Evolutionary conservation across 2,329 filamentous ascomycete genomes (phyloP).

Genomic region (Paramyrothecium sp.): DNA sequence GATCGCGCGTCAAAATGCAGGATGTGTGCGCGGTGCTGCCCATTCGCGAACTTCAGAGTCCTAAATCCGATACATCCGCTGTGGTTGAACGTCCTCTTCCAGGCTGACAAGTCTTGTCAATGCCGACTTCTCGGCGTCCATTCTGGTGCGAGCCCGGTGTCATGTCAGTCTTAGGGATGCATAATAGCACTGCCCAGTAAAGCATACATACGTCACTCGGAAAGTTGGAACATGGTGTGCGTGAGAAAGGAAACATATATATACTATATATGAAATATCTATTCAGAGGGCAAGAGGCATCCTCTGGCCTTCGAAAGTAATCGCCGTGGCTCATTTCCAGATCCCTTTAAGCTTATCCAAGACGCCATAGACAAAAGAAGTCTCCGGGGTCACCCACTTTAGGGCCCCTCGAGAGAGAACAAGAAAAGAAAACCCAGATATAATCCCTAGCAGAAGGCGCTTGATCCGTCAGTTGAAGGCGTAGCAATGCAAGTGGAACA

Average conservation of each 20-base stretch:
- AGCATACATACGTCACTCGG: too few relatives aligned
- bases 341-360: not conserved
- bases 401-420: too few relatives aligned
- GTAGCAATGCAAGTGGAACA: not conserved
- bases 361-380: not conserved
- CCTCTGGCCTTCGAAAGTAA: not conserved
- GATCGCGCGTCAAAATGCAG: not conserved
- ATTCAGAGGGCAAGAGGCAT: not conserved
- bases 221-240: too few relatives aligned
- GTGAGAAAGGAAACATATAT: not conserved
- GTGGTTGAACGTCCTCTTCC: too few relatives aligned
- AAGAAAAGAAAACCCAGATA: not conserved
- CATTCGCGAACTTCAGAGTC: not conserved
- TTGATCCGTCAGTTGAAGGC: not conserved
- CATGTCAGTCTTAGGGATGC: too few relatives aligned
- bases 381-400: not conserved
- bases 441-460: not conserved
- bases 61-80: not conserved
- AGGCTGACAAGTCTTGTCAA: too few relatives aligned
- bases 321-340: not conserved
- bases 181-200: too few relatives aligned
- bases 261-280: not conserved
- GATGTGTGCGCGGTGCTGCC: not conserved
- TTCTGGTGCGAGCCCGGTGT: too few relatives aligned
- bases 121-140: too few relatives aligned